Evolutionary conservation across 345 rosid species (phyloP).

Genomic region (Reutealis trisperma): DNA sequence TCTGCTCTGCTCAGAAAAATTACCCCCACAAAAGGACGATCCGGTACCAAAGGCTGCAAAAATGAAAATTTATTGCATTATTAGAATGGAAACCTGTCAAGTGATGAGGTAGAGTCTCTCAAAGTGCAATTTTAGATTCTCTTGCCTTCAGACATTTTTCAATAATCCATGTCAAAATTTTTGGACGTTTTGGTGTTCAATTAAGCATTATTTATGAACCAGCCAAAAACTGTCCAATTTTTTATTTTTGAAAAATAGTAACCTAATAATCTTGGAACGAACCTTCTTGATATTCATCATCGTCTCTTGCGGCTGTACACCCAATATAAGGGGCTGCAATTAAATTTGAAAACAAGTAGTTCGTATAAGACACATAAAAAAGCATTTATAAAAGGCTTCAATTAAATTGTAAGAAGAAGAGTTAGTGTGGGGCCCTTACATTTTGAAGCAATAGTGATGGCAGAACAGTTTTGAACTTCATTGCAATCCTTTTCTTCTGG

Average conservation of each 20-base stretch:
- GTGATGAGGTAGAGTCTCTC: background rate
- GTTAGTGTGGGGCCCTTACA: background rate
- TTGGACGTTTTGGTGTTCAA: background rate
- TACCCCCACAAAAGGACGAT: too few species aligned
- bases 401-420: background rate
- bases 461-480: background rate
- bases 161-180: background rate
- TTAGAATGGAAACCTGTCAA: background rate
- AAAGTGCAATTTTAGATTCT: background rate
- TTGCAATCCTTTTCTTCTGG: constrained; percentile 16
- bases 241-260: background rate
- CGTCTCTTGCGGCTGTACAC: background rate
- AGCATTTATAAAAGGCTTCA: background rate
- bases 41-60: too few species aligned
- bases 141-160: background rate
- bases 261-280: background rate
- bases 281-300: constrained; percentile 1
- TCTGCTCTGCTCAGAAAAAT: too few species aligned
- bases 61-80: background rate
- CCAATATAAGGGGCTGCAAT: background rate
- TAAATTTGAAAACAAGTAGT: background rate
- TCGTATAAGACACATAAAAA: background rate
- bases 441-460: constrained; percentile 6
- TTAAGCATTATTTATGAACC: background rate
- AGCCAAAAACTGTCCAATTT: background rate